Percentiles rank a stretch among this genome's conserved stretches.
Conservation (phyloP, 768 basidiomycete species). For the Boletus coccyginus region DNA sequence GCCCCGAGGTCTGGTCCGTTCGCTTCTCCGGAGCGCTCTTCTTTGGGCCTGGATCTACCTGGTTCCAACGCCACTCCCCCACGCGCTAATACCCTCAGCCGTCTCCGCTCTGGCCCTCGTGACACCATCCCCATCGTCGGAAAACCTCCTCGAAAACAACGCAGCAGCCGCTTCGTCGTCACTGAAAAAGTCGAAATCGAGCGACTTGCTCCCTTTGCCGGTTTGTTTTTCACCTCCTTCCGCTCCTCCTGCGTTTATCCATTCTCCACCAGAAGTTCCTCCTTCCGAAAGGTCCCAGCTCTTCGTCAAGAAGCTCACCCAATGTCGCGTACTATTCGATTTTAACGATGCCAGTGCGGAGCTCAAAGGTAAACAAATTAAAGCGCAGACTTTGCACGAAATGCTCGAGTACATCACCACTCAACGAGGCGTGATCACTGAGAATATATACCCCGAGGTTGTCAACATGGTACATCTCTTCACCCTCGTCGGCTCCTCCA, state of each 20-base stretch:
- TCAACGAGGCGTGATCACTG: slow-evolving; percentile 93
- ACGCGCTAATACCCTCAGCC: slow-evolving; percentile 64
- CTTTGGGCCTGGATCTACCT: slow-evolving; percentile 45
- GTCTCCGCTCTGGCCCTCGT: slow-evolving; percentile 81
- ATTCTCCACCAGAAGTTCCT: slow-evolving; percentile 65
- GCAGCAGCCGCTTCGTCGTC: slow-evolving; percentile 94
- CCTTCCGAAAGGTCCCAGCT: slow-evolving; percentile 84
- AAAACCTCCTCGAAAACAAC: slow-evolving; percentile 95
- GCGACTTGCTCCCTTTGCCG: slow-evolving; percentile 85
- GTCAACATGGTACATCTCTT: slow-evolving; percentile 81
- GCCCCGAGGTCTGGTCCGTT: slow-evolving; percentile 41
- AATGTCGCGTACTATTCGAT: slow-evolving; percentile 96
- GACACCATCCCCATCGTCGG: slow-evolving; percentile 96
- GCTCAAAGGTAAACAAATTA: slow-evolving; percentile 96
- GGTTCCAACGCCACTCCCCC: slow-evolving; percentile 53
- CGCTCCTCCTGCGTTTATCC: slow-evolving; percentile 4
- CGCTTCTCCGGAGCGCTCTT: slow-evolving; percentile 47
- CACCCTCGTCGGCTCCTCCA: neutral
- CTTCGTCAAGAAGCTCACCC: slow-evolving; percentile 92
- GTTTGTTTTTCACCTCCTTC: slow-evolving; percentile 36
- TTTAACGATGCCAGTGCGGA: slow-evolving; percentile 98
- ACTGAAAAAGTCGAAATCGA: slow-evolving; percentile 97
- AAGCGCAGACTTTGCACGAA: slow-evolving; percentile 95
- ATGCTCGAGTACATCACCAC: slow-evolving; percentile 99
- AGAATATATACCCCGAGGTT: slow-evolving; percentile 97